Base-by-base conservation (phyloP, 2,329 filamentous ascomycete species). In the Rutstroemia sydowiana region DNA sequence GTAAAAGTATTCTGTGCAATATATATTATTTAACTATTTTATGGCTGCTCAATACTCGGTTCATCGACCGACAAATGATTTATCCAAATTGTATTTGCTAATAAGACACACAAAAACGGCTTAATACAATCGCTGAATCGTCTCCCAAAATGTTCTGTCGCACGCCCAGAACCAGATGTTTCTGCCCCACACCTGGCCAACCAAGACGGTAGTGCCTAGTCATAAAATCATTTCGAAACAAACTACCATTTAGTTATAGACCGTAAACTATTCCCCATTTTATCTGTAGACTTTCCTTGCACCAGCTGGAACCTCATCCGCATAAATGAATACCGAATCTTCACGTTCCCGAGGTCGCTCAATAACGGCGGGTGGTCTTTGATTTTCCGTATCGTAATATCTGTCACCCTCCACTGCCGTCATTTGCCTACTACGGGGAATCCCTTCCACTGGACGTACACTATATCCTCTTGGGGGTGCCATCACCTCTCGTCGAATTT, bases 261-360 rank as follows among this genome's bases (percentile, higher is more conserved):
- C 21, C 39, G n/a, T 26, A 16, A 42, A 21, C 14, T 14, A 23
- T 42, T 20, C 20, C 14, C 8, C 20, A 1, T 20, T 23, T 54
- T 59, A 65, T 61, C 62, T 58, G 47, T 66, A 66, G 36, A 64
- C 54, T 45, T 63, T 62, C 20, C 36, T 39, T 20, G 36, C 36
- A 39, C 16, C 20, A 43, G 59, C 61, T 45, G 61, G 59, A 20
- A 51, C 50, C 53, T 66, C 63, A 46, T 65, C 63, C 13, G 58
- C 47, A 53, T 67, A 65, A 14, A 63, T 57, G 23, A 66, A 47
- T 5, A 65, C 59, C n/a, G 63, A 64, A 7, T 59, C 39, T 39
- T 65, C 64, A 45, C 62, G 55, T 21, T 57, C 59, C 47, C 61
- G 51, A 23, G 63, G 61, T 40, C 61, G 51, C 39, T 67, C 63